Conservation (phyloP, 768 basidiomycete species). For the Hygrophoropsis aurantiaca region DNA sequence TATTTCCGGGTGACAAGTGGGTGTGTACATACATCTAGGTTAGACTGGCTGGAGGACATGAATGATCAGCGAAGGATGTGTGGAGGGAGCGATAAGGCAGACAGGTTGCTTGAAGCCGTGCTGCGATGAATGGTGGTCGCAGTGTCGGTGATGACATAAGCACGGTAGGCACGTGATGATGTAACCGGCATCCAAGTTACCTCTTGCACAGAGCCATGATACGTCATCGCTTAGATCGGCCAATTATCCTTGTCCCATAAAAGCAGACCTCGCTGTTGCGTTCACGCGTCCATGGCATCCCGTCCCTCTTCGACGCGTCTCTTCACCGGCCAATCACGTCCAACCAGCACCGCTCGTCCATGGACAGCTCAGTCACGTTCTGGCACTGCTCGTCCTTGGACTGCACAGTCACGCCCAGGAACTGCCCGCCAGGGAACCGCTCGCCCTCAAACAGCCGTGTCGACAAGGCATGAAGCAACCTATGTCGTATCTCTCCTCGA, state of each 20-base stretch:
- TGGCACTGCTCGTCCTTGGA: slow-evolving; percentile 31
- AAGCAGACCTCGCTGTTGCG: too few species aligned
- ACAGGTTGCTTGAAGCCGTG: too few species aligned
- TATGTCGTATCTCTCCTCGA: slow-evolving; percentile 73
- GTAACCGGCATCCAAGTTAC: too few species aligned
- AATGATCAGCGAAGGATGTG: too few species aligned
- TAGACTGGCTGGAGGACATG: slow-evolving; percentile 46
- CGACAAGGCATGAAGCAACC: slow-evolving; percentile 56
- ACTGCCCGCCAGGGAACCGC: slow-evolving; percentile 37
- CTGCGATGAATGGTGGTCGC: too few species aligned
- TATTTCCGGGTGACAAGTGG: neutral
- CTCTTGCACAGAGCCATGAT: too few species aligned
- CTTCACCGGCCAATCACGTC: slow-evolving; percentile 13
- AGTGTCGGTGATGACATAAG: too few species aligned
- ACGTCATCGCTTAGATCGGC: too few species aligned
- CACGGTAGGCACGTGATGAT: too few species aligned
- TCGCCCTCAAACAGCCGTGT: slow-evolving; percentile 66
- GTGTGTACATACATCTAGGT: slow-evolving; percentile 49
- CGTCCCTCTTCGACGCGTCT: slow-evolving; percentile 13
- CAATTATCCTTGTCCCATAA: too few species aligned
- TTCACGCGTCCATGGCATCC: too few species aligned
- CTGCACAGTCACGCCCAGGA: slow-evolving; percentile 53
- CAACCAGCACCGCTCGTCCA: slow-evolving; percentile 36
- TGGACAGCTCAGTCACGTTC: slow-evolving; percentile 61
- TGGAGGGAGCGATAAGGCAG: too few species aligned